phyloP scores from a whole-genome alignment of 2,329 filamentous ascomycete species.

The Pestalotiopsis sp. region DNA sequence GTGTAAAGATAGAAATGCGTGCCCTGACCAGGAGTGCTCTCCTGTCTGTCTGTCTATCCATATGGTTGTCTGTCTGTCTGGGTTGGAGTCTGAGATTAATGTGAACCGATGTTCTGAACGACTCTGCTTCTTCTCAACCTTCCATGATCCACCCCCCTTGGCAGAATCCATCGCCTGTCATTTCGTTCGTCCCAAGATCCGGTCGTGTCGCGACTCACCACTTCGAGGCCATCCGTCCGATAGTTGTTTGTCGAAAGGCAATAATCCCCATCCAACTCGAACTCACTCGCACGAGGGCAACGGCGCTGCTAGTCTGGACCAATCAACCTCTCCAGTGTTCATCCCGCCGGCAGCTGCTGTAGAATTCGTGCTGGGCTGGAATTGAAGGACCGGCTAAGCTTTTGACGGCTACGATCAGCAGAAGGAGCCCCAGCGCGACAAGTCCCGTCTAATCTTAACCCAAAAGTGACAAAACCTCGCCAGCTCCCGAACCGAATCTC shows the following conservation, averaged over 20 bases:
- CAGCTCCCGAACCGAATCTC: neutral
- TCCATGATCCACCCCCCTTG: neutral
- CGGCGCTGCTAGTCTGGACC: neutral
- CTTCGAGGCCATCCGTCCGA: neutral
- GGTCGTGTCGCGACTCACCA: neutral
- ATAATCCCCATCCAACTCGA: neutral
- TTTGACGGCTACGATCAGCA: slow-evolving; percentile 7
- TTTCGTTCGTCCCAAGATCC: neutral
- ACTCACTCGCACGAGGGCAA: neutral
- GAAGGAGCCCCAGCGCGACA: neutral
- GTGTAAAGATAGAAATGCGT: neutral
- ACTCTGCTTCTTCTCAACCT: neutral
- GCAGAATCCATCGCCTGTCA: neutral
- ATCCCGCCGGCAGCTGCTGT: neutral
- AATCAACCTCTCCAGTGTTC: neutral
- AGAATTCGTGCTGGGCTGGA: neutral
- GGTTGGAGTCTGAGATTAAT: neutral
- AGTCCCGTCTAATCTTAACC: slow-evolving; percentile 11
- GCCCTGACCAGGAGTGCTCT: neutral
- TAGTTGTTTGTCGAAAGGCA: neutral
- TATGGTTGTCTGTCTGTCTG: neutral
- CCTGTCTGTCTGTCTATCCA: neutral
- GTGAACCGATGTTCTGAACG: neutral
- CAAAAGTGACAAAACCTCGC: slow-evolving; percentile 7
- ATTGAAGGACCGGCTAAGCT: slow-evolving; percentile 6